A percentile compares a stretch with the other conserved stretches of the same genome.
These are phyloP conservation scores for Xylaria sp. DNA, from an alignment of 2,329 filamentous ascomycete species.

Conservation along the genomic window DNA sequence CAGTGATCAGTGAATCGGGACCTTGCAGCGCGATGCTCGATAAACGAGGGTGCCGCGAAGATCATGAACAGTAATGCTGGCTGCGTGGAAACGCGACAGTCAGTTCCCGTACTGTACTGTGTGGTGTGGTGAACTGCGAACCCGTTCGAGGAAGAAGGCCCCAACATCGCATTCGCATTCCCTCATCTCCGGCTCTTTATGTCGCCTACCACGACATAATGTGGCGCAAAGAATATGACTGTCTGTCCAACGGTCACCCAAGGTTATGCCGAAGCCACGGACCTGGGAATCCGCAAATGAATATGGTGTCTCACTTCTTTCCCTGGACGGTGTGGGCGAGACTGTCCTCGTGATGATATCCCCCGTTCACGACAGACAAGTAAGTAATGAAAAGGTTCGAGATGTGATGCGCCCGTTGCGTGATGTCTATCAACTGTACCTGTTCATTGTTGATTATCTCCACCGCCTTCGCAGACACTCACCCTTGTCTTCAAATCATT, in stretches of 20 bases:
- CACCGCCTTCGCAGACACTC: not conserved
- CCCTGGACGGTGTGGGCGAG: constrained; percentile 6
- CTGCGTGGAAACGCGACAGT: too few relatives aligned
- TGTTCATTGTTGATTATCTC: not conserved
- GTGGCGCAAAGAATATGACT: constrained; percentile 7
- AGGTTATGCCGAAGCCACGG: constrained; percentile 27
- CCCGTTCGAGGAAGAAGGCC: not conserved
- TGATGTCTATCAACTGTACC: not conserved
- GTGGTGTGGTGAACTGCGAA: too few relatives aligned
- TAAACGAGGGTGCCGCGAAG: constrained; percentile 14
- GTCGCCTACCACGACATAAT: constrained; percentile 16
- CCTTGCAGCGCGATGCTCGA: constrained; percentile 24
- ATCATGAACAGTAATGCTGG: not conserved
- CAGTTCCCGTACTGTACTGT: too few relatives aligned
- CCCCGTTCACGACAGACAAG: not conserved
- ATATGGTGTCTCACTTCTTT: constrained; percentile 1
- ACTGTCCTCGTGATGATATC: constrained; percentile 11
- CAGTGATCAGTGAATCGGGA: constrained; percentile 19
- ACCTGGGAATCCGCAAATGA: constrained; percentile 16
- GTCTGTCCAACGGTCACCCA: constrained; percentile 26
- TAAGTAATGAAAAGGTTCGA: not conserved
- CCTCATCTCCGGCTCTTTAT: constrained; percentile 14
- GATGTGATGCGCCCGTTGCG: not conserved
- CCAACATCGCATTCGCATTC: not conserved
- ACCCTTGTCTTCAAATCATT: not conserved